Conservation (phyloP, 1,139 yeast genomes). For the Fermentozyma sake region DNA sequence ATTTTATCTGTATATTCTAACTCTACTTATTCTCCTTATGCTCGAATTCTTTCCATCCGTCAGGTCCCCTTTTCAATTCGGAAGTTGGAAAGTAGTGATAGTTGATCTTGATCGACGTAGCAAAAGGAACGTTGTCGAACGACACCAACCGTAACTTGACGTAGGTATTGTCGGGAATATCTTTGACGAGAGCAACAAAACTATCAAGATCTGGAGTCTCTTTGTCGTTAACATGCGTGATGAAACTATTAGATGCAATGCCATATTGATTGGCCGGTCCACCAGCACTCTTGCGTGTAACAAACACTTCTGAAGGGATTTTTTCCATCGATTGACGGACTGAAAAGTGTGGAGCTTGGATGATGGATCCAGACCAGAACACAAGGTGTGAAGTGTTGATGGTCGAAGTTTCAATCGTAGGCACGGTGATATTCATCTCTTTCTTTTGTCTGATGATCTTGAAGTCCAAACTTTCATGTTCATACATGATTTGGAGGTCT, state of each 20-base stretch:
- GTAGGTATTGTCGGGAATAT: conserved; percentile 74
- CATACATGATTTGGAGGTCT: conserved; percentile 57
- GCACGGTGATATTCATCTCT: conserved; percentile 53
- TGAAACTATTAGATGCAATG: conserved; percentile 74
- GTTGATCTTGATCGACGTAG: conserved; percentile 80
- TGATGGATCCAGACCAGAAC: conserved; percentile 75
- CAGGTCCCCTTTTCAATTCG: conserved; percentile 46
- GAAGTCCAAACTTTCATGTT: conserved; percentile 46
- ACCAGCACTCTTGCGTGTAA: conserved; percentile 67
- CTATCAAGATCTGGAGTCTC: conserved; percentile 66
- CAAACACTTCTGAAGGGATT: conserved; percentile 79
- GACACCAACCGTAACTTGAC: conserved; percentile 78
- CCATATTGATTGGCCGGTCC: conserved; percentile 86
- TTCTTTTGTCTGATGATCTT: conserved; percentile 56
- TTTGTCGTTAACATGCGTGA: conserved; percentile 80
- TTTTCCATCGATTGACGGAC: conserved; percentile 58
- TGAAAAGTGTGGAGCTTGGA: conserved; percentile 51
- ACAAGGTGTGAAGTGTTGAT: conserved; percentile 65
- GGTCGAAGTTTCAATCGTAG: conserved; percentile 54
- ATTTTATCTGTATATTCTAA: too few species aligned
- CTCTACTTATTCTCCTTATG: too few species aligned
- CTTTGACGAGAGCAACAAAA: conserved; percentile 58
- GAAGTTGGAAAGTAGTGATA: conserved; percentile 89
- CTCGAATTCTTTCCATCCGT: conserved; percentile 50
- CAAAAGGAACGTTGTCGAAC: conserved; percentile 81